Evolutionary conservation across 2,329 filamentous ascomycete genomes (phyloP), one percentile per base, ranked within the genome.

Genomic region (Sarocladiaceae sp.): DNA sequence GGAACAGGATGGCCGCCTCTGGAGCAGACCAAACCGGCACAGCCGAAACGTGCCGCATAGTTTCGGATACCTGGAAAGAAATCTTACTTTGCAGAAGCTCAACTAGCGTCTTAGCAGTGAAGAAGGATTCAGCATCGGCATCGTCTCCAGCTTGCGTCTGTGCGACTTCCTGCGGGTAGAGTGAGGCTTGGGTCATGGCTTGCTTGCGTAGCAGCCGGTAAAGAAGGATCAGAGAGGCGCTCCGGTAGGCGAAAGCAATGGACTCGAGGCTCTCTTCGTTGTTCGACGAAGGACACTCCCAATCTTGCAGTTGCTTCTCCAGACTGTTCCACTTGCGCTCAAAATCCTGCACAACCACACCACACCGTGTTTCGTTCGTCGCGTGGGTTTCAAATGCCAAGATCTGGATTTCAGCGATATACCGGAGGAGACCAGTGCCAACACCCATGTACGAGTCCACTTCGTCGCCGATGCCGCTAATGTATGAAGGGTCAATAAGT

Each of bases 361-460:
- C 13, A 29, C 26, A 9, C 26, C 13, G 9, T 29, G 9, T 29
- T 7, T 29, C 26, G 26, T 9, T 7, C 26, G 9, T 29, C 26
- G 7, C 26, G 9, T 29, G 26, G 13, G 13, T 7, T 13, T 29
- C 26, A 13, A 29, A 7, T 7, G 26, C 26, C 26, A 29, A 29
- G 26, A 29, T 29, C 26, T 29, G 26, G 13, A 29, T 29, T 13
- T 29, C 26, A 7, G 43, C 40, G 12, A 46, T 47, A 1, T 50
- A 45, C 15, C 35, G 44, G 18, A 51, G 29, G 1, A 51, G 35
- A 5, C 33, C 48, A 4, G 46, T 50, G 12, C 48, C 49, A 4
- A 51, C 49, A 5, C 49, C 49, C 6, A 51, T 3, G 20, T 51
- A 51, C 6, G 45, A 48, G 32, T 51, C 49, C 1, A 51, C 46